These are phyloP conservation scores for Penicillium sp. DNA, from an alignment of 2,329 filamentous ascomycete species.

Conservation along the genomic window DNA sequence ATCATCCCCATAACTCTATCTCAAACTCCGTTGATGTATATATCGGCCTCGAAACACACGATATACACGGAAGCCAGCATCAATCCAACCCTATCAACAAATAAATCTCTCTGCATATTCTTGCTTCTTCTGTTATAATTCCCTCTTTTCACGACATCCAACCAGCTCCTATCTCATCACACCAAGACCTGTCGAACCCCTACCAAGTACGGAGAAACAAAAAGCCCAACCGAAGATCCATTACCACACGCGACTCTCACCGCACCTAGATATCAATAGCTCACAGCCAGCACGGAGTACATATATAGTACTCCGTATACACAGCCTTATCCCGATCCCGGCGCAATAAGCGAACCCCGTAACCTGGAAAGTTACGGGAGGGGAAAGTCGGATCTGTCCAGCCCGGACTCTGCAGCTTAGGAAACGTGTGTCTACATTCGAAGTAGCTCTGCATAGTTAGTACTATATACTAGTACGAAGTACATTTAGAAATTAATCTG, in stretches of 20 bases:
- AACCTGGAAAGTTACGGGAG: conserved; percentile 25
- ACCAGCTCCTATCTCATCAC: neutral
- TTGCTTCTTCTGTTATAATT: neutral
- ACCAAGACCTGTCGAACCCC: neutral
- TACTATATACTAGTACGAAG: neutral
- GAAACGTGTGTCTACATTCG: neutral
- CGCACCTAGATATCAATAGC: neutral
- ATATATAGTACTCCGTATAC: neutral
- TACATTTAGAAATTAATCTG: neutral
- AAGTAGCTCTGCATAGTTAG: neutral
- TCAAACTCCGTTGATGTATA: neutral
- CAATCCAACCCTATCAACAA: neutral
- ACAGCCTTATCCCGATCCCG: neutral
- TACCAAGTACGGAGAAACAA: neutral
- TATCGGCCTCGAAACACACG: neutral
- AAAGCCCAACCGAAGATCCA: neutral
- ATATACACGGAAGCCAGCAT: neutral
- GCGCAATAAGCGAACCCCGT: conserved; percentile 20
- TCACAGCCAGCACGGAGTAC: neutral
- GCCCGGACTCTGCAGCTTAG: neutral
- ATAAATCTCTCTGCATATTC: neutral
- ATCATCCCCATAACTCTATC: neutral
- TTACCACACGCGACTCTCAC: neutral
- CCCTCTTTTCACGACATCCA: neutral
- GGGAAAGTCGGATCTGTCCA: conserved; percentile 14